Conservation (phyloP, 2,329 filamentous ascomycete genomes). For the Parastagonospora avenae region DNA sequence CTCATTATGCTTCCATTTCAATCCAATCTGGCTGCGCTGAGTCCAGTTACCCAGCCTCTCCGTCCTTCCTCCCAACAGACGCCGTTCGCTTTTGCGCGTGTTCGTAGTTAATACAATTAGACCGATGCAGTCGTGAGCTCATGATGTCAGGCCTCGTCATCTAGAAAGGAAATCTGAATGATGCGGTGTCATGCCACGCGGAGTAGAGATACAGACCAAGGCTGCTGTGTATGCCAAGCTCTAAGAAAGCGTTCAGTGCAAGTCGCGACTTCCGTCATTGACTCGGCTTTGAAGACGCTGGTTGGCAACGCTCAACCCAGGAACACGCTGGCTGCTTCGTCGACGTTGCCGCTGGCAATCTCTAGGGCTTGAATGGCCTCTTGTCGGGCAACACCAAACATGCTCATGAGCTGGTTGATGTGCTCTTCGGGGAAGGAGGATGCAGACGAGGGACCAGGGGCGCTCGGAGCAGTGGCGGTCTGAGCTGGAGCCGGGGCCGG, state of each 20-base stretch:
- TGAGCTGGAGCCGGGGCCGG: constrained; percentile 9
- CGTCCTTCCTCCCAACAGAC: background rate
- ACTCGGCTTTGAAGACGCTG: too few species aligned
- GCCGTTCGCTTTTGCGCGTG: constrained; percentile 4
- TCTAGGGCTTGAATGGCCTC: constrained; percentile 81
- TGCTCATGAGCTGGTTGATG: constrained; percentile 74
- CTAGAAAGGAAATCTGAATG: background rate
- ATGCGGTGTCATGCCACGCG: background rate
- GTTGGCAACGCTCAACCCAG: constrained; percentile 46
- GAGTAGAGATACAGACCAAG: too few species aligned
- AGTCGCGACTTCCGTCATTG: background rate
- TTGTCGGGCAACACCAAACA: constrained; percentile 74
- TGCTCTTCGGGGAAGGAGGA: constrained; percentile 63
- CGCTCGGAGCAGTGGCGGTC: constrained; percentile 4
- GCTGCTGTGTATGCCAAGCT: too few species aligned
- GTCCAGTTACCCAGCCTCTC: constrained; percentile 1
- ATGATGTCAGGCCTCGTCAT: constrained; percentile 7
- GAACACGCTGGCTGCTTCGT: constrained; percentile 83
- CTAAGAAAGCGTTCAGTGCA: too few species aligned
- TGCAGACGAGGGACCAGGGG: constrained; percentile 19
- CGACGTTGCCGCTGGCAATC: constrained; percentile 82
- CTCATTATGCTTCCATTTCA: background rate
- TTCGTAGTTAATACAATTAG: constrained; percentile 13
- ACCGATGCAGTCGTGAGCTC: constrained; percentile 14
- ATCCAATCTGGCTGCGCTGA: background rate